Conservation (phyloP, 2,329 filamentous ascomycete genomes). For the Graphium sp. region DNA sequence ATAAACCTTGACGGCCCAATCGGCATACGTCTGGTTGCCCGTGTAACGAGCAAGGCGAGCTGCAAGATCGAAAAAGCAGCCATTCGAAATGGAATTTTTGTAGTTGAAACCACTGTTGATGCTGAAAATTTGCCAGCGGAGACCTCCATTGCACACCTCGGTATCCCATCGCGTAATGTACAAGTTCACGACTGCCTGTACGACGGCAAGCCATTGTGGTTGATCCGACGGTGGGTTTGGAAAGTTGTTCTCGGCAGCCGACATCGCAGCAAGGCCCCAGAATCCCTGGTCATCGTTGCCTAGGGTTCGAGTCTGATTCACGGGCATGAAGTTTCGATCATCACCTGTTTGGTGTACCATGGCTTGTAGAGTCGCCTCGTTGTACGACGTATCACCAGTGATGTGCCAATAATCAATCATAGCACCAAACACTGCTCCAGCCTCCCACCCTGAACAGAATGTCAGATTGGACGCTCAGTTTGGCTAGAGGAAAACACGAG, state of each 20-base stretch:
- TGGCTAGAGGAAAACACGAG: not conserved
- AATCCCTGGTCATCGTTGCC: constrained; percentile 71
- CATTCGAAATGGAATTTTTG: constrained; percentile 54
- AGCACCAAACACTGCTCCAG: constrained; percentile 53
- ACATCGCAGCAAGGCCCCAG: constrained; percentile 72
- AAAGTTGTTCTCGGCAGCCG: constrained; percentile 61
- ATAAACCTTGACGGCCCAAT: constrained; percentile 59
- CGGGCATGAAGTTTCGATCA: constrained; percentile 47
- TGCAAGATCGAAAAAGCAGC: constrained; percentile 52
- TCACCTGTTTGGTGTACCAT: constrained; percentile 42
- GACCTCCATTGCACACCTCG: constrained; percentile 47
- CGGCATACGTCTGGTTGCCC: constrained; percentile 58
- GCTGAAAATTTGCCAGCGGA: constrained; percentile 75
- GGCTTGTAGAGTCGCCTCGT: constrained; percentile 38
- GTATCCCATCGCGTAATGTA: constrained; percentile 57
- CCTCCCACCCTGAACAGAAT: constrained; percentile 44
- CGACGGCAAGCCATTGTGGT: constrained; percentile 63
- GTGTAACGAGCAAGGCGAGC: constrained; percentile 64
- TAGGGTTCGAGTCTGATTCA: constrained; percentile 41
- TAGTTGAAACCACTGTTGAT: constrained; percentile 58
- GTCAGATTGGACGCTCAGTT: constrained; percentile 17
- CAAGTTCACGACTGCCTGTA: constrained; percentile 66
- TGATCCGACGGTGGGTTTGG: constrained; percentile 45
- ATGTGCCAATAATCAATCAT: constrained; percentile 58
- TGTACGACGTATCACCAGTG: constrained; percentile 51